Evolutionary conservation across 208 protist species (phyloP).

Genomic region (Balamuthia mandrillaris): DNA sequence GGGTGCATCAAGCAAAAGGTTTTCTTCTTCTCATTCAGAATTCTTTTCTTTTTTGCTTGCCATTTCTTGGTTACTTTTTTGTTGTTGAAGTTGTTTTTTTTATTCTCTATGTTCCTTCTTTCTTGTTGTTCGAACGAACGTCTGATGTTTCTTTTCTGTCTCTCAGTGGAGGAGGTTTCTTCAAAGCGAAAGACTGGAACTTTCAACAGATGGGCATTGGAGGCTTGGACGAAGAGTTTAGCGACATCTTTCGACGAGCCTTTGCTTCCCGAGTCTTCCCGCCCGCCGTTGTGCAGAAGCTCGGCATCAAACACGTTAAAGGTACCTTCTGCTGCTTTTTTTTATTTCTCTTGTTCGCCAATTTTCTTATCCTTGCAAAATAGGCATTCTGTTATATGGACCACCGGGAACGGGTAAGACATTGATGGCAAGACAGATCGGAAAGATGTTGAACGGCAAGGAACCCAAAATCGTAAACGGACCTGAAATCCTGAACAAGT

Average conservation of each 20-base stretch:
- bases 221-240: constrained; percentile 85
- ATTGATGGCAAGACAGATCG: constrained; percentile 95
- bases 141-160: background rate
- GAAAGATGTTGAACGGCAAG: constrained; percentile 84
- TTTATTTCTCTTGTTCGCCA: background rate
- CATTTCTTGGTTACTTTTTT: background rate
- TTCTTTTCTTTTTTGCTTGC: background rate
- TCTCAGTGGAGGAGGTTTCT: background rate
- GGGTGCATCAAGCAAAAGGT: background rate
- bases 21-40: background rate
- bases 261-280: constrained; percentile 92
- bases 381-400: constrained; percentile 90
- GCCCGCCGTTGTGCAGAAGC: constrained; percentile 81
- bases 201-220: constrained; percentile 87
- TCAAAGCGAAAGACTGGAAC: constrained; percentile 80
- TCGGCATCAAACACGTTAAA: constrained; percentile 80
- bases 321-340: background rate
- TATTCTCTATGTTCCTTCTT: background rate
- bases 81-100: background rate
- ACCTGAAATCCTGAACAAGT: constrained; percentile 85
- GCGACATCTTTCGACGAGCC: constrained; percentile 90
- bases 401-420: constrained; percentile 98
- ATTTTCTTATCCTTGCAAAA: constrained; percentile 71
- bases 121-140: background rate
- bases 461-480: constrained; percentile 89